These are phyloP conservation scores for Avena atlantica DNA, from an alignment of 176 grass and related monocot species.

Conservation along the genomic window DNA sequence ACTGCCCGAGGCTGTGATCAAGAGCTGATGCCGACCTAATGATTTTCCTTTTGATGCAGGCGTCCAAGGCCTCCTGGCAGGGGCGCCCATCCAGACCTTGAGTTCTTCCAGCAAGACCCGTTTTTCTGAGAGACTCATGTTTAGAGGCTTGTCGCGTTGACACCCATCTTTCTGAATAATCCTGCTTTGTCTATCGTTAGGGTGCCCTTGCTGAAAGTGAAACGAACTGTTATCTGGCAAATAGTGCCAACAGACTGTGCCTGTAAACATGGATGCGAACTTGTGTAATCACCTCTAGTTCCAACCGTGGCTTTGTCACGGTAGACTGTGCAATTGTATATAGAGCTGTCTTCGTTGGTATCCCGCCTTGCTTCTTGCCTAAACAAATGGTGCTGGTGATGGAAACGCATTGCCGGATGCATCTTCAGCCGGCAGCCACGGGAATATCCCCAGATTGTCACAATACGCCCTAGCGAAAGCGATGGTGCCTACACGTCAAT, in stretches of 20 bases:
- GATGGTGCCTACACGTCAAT: background rate
- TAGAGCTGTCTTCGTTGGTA: background rate
- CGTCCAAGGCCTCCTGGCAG: conserved; percentile 56
- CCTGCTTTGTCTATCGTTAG: background rate
- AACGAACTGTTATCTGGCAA: background rate
- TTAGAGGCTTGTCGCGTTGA: background rate
- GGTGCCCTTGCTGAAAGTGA: background rate
- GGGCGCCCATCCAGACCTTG: conserved; percentile 72
- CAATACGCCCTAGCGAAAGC: conserved; percentile 14
- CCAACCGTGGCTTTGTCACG: background rate
- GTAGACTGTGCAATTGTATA: conserved; percentile 5
- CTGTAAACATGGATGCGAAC: conserved; percentile 30
- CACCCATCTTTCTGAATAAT: conserved; percentile 7
- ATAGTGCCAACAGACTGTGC: background rate
- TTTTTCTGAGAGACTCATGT: conserved; percentile 45
- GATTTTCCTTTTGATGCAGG: conserved; percentile 31
- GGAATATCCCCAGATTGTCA: conserved; percentile 28
- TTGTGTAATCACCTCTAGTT: background rate
- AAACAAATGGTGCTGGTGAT: background rate
- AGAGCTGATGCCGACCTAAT: background rate
- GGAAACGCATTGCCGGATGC: background rate
- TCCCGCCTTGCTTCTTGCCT: background rate
- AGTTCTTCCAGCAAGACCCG: conserved; percentile 74
- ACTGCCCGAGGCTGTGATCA: background rate
- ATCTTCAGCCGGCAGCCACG: background rate